Conservation (phyloP, 768 basidiomycete genomes). For the Suillus clintonianus region DNA sequence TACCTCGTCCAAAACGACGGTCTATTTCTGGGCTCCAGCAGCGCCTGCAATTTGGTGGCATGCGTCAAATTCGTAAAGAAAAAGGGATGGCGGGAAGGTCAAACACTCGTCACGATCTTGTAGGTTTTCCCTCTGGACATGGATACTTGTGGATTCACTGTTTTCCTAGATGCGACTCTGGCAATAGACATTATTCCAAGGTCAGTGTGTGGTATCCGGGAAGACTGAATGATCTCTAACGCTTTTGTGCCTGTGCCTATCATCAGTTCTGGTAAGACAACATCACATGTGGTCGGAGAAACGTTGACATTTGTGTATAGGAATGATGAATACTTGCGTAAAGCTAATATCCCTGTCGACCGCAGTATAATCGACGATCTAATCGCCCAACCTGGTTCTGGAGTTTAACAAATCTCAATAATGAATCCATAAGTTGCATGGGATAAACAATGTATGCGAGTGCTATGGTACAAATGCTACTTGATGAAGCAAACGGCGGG, state of each 20-base stretch:
- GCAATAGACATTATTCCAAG: slow-evolving; percentile 91
- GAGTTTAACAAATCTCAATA: slow-evolving; percentile 7
- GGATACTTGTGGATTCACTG: too few species aligned
- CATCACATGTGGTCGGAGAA: background rate
- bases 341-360: slow-evolving; percentile 44
- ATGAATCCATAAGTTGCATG: slow-evolving; percentile 11
- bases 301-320: slow-evolving; percentile 24
- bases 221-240: background rate
- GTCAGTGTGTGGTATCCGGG: slow-evolving; percentile 24
- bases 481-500: slow-evolving; percentile 5
- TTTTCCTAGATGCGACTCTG: slow-evolving; percentile 79
- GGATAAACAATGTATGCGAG: slow-evolving; percentile 16
- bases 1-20: slow-evolving; percentile 91
- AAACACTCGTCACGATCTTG: slow-evolving; percentile 85
- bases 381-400: slow-evolving; percentile 23
- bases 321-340: slow-evolving; percentile 54
- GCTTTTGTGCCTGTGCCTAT: background rate
- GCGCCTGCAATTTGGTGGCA: slow-evolving; percentile 94
- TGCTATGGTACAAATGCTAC: slow-evolving; percentile 33
- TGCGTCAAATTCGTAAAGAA: slow-evolving; percentile 78
- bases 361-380: slow-evolving; percentile 41
- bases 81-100: slow-evolving; percentile 66
- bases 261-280: slow-evolving; percentile 50
- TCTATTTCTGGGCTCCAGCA: slow-evolving; percentile 92
- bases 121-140: too few species aligned